phyloP scores from a whole-genome alignment of 768 basidiomycete genomes.

The Amanita pallidorosea region DNA sequence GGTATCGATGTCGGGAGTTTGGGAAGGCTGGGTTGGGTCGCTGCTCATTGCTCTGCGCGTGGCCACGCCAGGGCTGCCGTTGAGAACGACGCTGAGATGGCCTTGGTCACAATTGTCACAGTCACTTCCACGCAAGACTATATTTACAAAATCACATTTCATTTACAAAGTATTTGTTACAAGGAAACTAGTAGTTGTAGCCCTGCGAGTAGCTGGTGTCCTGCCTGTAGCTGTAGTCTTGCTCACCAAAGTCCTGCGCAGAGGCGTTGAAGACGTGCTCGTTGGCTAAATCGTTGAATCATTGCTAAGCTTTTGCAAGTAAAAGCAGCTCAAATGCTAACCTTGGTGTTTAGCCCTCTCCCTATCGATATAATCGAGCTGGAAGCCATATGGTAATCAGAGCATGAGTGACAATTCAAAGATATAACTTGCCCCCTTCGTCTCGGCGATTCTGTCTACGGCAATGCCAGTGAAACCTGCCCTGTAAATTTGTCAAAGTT shows the following conservation, averaged over 20 bases:
- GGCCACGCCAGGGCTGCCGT: slow-evolving; percentile 1
- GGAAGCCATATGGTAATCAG: not conserved
- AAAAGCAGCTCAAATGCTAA: not conserved
- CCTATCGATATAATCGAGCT: slow-evolving; percentile 15
- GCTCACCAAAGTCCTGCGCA: not conserved
- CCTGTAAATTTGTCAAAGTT: slow-evolving; percentile 13
- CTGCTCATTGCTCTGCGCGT: slow-evolving; percentile 2
- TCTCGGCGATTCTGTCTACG: slow-evolving; percentile 27
- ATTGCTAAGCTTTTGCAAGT: not conserved
- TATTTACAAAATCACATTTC: not conserved
- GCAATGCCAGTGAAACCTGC: slow-evolving; percentile 42
- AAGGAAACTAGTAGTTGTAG: too few species aligned
- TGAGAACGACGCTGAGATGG: not conserved
- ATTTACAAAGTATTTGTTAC: not conserved
- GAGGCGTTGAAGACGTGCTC: not conserved
- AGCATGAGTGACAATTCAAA: not conserved
- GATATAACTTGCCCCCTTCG: slow-evolving; percentile 29
- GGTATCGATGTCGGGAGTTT: slow-evolving; percentile 17
- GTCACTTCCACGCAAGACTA: not conserved
- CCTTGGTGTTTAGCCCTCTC: slow-evolving; percentile 15
- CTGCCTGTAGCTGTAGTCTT: not conserved
- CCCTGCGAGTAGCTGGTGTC: not conserved
- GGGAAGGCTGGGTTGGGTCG: slow-evolving; percentile 7
- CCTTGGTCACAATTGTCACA: not conserved
- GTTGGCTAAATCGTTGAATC: not conserved